Evolutionary conservation across 2,329 filamentous ascomycete species (phyloP).

Genomic region (Fusarium beomiforme): DNA sequence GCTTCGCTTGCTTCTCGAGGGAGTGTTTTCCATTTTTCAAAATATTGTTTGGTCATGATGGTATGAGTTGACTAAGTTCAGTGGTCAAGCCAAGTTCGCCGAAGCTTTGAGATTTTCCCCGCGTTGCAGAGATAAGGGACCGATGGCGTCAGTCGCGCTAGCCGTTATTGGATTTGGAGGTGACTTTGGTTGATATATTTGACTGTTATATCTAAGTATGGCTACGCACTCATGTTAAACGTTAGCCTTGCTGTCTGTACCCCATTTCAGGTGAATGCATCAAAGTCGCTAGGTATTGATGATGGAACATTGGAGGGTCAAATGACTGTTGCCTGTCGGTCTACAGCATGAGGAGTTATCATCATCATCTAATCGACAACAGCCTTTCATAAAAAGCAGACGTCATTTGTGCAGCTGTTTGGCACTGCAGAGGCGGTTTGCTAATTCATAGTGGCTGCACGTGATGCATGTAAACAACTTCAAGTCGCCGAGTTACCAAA

Average conservation of each 20-base stretch:
- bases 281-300: no score
- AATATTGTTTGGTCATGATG: not conserved
- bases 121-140: not conserved
- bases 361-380: not conserved
- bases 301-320: no score
- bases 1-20: conserved; percentile 1
- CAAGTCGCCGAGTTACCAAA: not conserved
- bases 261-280: no score
- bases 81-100: not conserved
- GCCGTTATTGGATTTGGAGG: not conserved
- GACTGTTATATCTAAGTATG: not conserved
- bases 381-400: fast-evolving
- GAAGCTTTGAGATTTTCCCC: not conserved
- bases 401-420: not conserved
- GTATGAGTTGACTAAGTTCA: no score
- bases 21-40: not conserved
- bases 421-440: not conserved
- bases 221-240: no score
- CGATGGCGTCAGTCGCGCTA: conserved; percentile 2
- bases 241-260: no score
- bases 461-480: not conserved
- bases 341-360: no score
- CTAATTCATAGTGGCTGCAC: not conserved
- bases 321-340: no score
- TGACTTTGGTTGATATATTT: not conserved